Evolutionary conservation across 202 grass and related monocot genomes (phyloP).

Genomic region (Zoysia matrella): DNA sequence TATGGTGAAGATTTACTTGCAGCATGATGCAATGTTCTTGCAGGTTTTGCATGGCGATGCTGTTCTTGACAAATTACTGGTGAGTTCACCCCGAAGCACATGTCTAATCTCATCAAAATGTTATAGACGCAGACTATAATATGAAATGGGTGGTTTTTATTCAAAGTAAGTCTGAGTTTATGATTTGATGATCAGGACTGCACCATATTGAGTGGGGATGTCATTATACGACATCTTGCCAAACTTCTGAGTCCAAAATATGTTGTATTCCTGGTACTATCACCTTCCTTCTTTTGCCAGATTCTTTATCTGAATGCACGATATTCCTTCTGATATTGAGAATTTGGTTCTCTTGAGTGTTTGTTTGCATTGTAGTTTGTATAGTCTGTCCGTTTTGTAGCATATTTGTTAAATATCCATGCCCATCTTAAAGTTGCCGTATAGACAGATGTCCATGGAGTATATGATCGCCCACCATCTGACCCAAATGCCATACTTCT

Average conservation of each 20-base stretch:
- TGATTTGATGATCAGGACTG: conserved; percentile 78
- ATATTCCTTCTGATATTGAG: conserved; percentile 10
- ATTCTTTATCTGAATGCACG: conserved; percentile 15
- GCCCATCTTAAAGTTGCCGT: conserved; percentile 49
- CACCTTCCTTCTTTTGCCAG: conserved; percentile 23
- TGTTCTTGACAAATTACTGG: conserved; percentile 80
- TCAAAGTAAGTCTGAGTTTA: conserved; percentile 43
- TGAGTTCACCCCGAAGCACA: conserved; percentile 40
- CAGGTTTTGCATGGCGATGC: conserved; percentile 98
- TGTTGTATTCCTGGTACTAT: conserved; percentile 94
- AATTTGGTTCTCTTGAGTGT: neutral
- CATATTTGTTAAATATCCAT: conserved; percentile 7
- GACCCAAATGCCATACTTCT: conserved; percentile 89
- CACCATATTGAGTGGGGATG: conserved; percentile 94
- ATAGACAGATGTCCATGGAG: conserved; percentile 96
- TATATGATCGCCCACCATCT: conserved; percentile 88
- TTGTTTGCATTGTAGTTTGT: conserved; percentile 10
- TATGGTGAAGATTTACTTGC: neutral
- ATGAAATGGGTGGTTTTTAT: conserved; percentile 18
- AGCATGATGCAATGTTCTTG: conserved; percentile 31
- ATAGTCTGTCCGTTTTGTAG: neutral
- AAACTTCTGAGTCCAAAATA: conserved; percentile 75
- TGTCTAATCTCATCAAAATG: conserved; percentile 1
- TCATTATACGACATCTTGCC: conserved; percentile 95
- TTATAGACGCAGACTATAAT: conserved; percentile 1